These are phyloP conservation scores for Flaveria floridana DNA, from an alignment of 140 eudicot species.

Conservation along the genomic window DNA sequence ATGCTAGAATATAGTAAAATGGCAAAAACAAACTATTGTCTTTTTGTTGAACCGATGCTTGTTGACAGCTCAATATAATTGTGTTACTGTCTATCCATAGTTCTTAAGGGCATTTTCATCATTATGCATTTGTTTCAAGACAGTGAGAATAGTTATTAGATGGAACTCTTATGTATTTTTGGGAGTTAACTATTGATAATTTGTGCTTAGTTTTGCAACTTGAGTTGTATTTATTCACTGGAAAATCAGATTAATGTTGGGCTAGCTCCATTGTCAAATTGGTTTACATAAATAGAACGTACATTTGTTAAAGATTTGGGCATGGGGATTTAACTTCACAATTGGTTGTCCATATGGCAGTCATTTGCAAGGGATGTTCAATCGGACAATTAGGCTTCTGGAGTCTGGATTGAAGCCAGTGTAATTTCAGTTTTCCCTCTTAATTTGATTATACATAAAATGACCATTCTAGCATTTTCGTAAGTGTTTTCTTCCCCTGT, in stretches of 20 bases:
- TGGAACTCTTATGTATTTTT: too few species aligned
- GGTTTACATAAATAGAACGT: not conserved
- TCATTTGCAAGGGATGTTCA: constrained; percentile 92
- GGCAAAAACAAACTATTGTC: too few species aligned
- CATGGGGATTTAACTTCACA: not conserved
- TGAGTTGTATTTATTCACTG: not conserved
- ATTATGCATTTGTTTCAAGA: not conserved
- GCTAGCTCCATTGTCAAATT: not conserved
- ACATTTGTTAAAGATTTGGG: not conserved
- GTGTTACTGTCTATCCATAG: not conserved
- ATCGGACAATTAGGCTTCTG: constrained; percentile 80
- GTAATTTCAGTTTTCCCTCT: constrained; percentile 37
- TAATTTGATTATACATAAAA: too few species aligned
- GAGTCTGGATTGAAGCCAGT: constrained; percentile 95
- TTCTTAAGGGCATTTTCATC: not conserved
- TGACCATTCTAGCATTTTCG: not conserved
- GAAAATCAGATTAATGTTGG: not conserved
- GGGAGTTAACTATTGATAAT: too few species aligned
- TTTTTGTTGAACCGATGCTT: too few species aligned
- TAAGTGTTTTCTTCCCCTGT: not conserved
- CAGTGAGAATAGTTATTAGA: not conserved
- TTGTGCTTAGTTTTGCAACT: too few species aligned
- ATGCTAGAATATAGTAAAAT: too few species aligned
- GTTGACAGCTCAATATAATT: not conserved
- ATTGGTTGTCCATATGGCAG: constrained; percentile 38